Percentiles rank a stretch among this genome's conserved stretches.
Evolutionary conservation across 2,329 filamentous ascomycete genomes (phyloP).

Genomic region (Fusarium sp.): DNA sequence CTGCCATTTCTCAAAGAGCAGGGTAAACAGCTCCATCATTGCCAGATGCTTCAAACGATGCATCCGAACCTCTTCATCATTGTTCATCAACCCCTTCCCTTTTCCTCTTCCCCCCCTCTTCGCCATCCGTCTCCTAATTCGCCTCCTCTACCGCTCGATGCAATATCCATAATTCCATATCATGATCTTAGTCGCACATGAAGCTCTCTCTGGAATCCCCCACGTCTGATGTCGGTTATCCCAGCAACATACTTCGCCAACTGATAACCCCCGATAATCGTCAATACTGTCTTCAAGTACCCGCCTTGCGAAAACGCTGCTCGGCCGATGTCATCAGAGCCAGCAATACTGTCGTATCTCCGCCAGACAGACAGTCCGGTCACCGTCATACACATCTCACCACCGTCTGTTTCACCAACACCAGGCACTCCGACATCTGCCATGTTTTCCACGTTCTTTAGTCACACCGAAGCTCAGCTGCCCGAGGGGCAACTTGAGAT

Average conservation of each 20-base stretch:
- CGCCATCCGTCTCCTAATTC: slow-evolving; percentile 12
- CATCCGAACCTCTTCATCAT: neutral
- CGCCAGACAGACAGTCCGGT: neutral
- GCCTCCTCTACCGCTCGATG: slow-evolving; percentile 1
- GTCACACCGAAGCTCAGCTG: slow-evolving; percentile 34
- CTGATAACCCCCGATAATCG: neutral
- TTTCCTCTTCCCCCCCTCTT: neutral
- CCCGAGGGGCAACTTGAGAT: slow-evolving; percentile 27
- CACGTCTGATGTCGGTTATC: slow-evolving; percentile 17
- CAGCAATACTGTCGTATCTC: neutral
- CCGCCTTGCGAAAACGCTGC: neutral
- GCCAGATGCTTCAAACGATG: neutral
- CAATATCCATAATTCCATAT: slow-evolving; percentile 1
- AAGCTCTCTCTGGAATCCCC: slow-evolving; percentile 8
- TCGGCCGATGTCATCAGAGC: neutral
- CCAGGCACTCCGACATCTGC: neutral
- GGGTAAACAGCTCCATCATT: neutral
- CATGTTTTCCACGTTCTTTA: slow-evolving; percentile 41
- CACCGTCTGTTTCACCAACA: neutral
- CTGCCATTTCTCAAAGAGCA: neutral
- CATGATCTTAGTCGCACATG: neutral
- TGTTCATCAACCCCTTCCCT: slow-evolving; percentile 3
- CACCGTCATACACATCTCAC: neutral
- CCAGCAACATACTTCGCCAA: slow-evolving; percentile 7
- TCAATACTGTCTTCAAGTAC: neutral